Conservation (phyloP, 2,329 filamentous ascomycete species). For the Aspergillus quadrilineatus region DNA sequence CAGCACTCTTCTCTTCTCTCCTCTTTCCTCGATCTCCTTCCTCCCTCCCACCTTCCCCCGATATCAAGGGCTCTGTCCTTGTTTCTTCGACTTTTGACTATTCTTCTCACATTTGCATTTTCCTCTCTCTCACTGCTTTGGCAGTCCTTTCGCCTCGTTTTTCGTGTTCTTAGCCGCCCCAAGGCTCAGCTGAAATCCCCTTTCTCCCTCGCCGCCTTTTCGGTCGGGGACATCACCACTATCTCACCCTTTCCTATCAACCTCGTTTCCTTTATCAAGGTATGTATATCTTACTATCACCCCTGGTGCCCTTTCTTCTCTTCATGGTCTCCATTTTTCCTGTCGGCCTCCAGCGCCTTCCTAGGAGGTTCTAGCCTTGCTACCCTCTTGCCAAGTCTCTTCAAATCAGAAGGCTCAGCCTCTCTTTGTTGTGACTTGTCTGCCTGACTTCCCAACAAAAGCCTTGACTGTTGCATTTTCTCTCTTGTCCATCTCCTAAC, state of each 20-base stretch:
- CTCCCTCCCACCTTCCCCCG: slow-evolving; percentile 15
- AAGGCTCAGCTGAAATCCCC: slow-evolving; percentile 21
- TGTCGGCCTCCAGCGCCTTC: background rate
- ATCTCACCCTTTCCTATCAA: slow-evolving; percentile 17
- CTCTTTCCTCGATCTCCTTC: slow-evolving; percentile 17
- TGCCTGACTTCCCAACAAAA: slow-evolving; percentile 8
- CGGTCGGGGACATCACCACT: slow-evolving; percentile 27
- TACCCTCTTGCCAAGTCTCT: slow-evolving; percentile 15
- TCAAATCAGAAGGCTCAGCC: slow-evolving; percentile 20
- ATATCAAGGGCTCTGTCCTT: slow-evolving; percentile 25
- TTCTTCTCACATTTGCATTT: slow-evolving; percentile 12
- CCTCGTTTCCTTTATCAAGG: slow-evolving; percentile 17
- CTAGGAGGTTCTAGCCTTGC: background rate
- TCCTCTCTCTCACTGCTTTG: slow-evolving; percentile 9
- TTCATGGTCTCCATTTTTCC: background rate
- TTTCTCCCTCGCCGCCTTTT: slow-evolving; percentile 25
- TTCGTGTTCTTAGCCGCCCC: slow-evolving; percentile 10
- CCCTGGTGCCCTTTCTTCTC: background rate
- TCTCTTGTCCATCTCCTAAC: background rate
- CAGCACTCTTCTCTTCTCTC: slow-evolving; percentile 4
- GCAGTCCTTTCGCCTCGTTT: background rate
- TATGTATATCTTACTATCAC: slow-evolving; percentile 11
- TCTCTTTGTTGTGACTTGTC: slow-evolving; percentile 6
- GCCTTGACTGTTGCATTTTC: background rate
- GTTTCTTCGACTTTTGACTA: slow-evolving; percentile 7